These are phyloP conservation scores for Nicotiana otophora DNA, from an alignment of 257 asterid genomes.

Conservation along the genomic window DNA sequence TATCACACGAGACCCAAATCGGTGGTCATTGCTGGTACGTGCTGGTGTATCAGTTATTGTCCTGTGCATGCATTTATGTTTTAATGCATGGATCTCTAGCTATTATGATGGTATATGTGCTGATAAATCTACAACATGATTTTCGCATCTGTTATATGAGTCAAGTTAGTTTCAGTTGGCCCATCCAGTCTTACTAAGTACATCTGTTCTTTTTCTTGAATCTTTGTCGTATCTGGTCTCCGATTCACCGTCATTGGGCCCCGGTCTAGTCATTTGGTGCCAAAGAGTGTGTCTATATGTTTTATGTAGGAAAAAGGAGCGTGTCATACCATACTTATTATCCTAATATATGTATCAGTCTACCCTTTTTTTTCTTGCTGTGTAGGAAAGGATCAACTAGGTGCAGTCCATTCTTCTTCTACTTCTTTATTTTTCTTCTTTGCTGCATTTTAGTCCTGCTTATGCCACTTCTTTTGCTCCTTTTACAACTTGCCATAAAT, in stretches of 20 bases:
- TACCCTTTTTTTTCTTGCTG: neutral
- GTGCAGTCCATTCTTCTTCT: neutral
- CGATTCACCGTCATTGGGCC: neutral
- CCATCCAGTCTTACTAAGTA: neutral
- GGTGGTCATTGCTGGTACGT: slow-evolving; percentile 90
- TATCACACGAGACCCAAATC: slow-evolving; percentile 92
- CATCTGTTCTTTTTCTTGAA: neutral
- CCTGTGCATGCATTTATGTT: neutral
- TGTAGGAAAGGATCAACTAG: neutral
- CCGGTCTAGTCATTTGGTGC: neutral
- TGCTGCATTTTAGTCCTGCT: neutral
- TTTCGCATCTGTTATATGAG: neutral
- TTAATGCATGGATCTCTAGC: neutral
- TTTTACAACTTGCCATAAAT: neutral
- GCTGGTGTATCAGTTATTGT: neutral
- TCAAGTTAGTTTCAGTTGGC: neutral
- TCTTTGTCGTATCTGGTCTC: neutral
- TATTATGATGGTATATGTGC: neutral
- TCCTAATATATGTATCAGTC: neutral
- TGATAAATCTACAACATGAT: neutral
- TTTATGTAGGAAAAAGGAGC: neutral
- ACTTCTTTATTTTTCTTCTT: neutral
- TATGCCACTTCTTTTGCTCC: neutral
- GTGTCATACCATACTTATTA: neutral
- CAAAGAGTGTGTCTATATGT: neutral